Evolutionary conservation across 495 filamentous ascomycete genomes (phyloP).

Genomic region (Aspergillus biplanus): DNA sequence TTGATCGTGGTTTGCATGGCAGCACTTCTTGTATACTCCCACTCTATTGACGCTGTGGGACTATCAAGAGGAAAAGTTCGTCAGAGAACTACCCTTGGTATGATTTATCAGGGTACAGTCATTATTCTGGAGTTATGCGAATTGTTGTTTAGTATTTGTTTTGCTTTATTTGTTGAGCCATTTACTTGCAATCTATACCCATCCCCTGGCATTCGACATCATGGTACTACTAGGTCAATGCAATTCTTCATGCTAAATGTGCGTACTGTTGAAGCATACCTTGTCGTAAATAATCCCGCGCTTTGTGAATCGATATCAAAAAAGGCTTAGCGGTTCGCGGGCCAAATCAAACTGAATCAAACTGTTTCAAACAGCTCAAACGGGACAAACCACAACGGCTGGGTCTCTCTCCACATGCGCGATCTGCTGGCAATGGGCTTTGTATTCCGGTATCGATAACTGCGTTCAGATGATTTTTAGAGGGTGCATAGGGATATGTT

Average conservation of each 20-base stretch:
- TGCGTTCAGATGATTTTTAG: neutral
- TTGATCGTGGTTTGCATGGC: conserved; percentile 6
- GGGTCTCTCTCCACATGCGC: conserved; percentile 1
- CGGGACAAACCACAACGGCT: conserved; percentile 27
- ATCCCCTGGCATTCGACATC: conserved; percentile 1
- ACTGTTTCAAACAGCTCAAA: conserved; percentile 25
- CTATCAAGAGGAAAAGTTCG: conserved; percentile 14
- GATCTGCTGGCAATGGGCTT: conserved; percentile 1
- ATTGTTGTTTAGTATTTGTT: conserved; percentile 3
- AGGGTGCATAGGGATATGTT: conserved; percentile 16
- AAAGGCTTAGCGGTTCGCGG: conserved; percentile 26
- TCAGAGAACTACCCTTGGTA: conserved; percentile 8
- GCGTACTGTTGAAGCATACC: too few relatives aligned
- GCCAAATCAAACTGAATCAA: conserved; percentile 19
- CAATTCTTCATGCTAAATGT: conserved; percentile 14
- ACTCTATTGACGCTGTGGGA: neutral
- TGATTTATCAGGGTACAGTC: neutral
- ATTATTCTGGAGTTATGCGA: neutral
- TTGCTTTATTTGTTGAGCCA: neutral
- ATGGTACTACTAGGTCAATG: conserved; percentile 12
- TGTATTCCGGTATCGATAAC: conserved; percentile 8
- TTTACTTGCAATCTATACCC: conserved; percentile 17
- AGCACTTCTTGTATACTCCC: conserved; percentile 1
- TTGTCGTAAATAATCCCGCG: too few relatives aligned
- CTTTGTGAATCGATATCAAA: neutral